Percentiles rank a stretch among this genome's conserved stretches.
Conservation (phyloP, 345 rosid genomes). For the Barbarea vulgaris region DNA sequence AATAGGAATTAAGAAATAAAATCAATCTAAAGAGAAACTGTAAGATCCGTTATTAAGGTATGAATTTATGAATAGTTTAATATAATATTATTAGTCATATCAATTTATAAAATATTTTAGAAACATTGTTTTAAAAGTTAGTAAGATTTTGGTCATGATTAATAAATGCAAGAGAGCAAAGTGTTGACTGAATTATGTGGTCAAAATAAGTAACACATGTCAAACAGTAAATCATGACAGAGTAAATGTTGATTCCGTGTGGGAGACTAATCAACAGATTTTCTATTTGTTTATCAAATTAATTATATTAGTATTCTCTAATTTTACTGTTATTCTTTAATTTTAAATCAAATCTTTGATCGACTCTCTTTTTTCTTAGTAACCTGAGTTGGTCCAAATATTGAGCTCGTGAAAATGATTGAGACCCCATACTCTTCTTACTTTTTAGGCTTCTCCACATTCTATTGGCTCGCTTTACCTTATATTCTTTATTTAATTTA, state of each 20-base stretch:
- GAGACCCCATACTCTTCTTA: constrained; percentile 44
- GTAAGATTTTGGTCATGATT: background rate
- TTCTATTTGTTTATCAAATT: constrained; percentile 29
- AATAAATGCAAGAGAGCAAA: background rate
- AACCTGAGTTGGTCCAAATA: constrained; percentile 55
- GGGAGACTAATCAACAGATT: constrained; percentile 71
- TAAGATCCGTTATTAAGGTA: no score
- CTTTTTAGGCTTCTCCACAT: constrained; percentile 26
- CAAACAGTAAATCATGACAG: constrained; percentile 13
- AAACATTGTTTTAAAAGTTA: background rate
- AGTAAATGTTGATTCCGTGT: constrained; percentile 41
- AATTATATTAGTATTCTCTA: background rate
- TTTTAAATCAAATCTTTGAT: background rate
- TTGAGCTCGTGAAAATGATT: constrained; percentile 70
- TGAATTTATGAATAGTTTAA: no score
- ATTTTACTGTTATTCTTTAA: background rate
- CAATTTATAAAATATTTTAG: background rate
- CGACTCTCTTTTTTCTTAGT: background rate
- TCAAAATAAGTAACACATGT: constrained; percentile 54
- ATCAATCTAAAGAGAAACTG: background rate
- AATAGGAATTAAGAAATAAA: background rate
- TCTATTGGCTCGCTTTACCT: constrained; percentile 16
- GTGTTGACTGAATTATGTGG: constrained; percentile 42
- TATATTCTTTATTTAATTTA: background rate
- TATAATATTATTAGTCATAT: background rate